Conservation (phyloP, 331 rosid species). For the Malus hybrid region DNA sequence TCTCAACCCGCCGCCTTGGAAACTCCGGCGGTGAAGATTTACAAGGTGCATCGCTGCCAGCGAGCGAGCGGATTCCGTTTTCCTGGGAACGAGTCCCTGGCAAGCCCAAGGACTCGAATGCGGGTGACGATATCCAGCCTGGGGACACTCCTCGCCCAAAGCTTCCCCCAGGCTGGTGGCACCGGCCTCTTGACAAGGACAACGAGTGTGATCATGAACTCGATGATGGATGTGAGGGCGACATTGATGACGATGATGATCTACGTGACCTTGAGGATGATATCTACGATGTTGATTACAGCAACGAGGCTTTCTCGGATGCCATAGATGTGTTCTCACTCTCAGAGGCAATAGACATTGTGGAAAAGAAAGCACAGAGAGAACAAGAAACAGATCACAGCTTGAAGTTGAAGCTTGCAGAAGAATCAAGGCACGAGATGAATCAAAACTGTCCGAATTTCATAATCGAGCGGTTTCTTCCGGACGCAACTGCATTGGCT, state of each 20-base stretch:
- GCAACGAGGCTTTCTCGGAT: slow-evolving; percentile 35
- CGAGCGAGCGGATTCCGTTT: slow-evolving; percentile 61
- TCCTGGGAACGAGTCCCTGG: slow-evolving; percentile 81
- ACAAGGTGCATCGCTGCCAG: neutral
- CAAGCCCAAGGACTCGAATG: slow-evolving; percentile 42
- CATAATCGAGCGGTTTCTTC: slow-evolving; percentile 78
- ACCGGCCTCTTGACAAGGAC: neutral
- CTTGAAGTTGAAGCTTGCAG: slow-evolving; percentile 47
- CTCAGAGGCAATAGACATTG: slow-evolving; percentile 81
- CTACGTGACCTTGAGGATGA: slow-evolving; percentile 8
- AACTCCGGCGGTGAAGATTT: neutral
- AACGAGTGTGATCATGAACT: neutral
- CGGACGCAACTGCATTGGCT: slow-evolving; percentile 78
- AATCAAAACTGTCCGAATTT: slow-evolving; percentile 50
- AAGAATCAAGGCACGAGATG: slow-evolving; percentile 7
- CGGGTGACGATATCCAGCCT: neutral
- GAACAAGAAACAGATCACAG: slow-evolving; percentile 4
- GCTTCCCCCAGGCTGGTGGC: slow-evolving; percentile 50
- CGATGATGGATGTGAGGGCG: slow-evolving; percentile 15
- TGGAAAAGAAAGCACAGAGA: slow-evolving; percentile 39
- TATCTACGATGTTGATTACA: neutral
- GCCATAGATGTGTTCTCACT: slow-evolving; percentile 60
- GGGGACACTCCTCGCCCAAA: slow-evolving; percentile 42
- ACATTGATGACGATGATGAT: slow-evolving; percentile 13
- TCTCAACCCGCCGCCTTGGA: slow-evolving; percentile 50